These are phyloP conservation scores for Vitis hybrid DNA, from an alignment of 177 flowering plant species.

Conservation along the genomic window DNA sequence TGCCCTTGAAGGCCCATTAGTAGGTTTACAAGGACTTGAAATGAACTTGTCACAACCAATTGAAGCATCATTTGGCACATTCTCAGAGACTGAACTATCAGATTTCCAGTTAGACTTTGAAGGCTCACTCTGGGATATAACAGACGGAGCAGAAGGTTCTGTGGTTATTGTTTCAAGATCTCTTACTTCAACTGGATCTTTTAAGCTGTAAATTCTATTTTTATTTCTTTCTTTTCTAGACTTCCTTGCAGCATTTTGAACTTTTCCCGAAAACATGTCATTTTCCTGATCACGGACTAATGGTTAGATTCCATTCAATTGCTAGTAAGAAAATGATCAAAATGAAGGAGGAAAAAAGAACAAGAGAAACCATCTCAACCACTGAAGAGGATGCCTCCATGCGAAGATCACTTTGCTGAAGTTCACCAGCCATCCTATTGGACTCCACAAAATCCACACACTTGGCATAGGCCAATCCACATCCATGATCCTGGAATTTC, in stretches of 20 bases:
- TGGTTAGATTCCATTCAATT: slow-evolving; percentile 27
- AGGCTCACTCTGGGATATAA: slow-evolving; percentile 24
- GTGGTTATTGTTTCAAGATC: slow-evolving; percentile 19
- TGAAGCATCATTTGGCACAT: slow-evolving; percentile 14
- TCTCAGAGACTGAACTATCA: slow-evolving; percentile 28
- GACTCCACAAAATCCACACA: slow-evolving; percentile 24
- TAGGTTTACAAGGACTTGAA: slow-evolving; percentile 19
- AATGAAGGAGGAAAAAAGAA: slow-evolving; percentile 11
- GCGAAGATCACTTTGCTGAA: slow-evolving; percentile 24
- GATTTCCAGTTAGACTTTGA: slow-evolving; percentile 9
- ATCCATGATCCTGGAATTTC: slow-evolving; percentile 49
- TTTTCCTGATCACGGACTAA: slow-evolving; percentile 47
- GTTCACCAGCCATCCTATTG: slow-evolving; percentile 15
- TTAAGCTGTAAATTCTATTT: slow-evolving; percentile 27
- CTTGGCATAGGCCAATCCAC: slow-evolving; percentile 15
- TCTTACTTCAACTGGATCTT: slow-evolving; percentile 20
- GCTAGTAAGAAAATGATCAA: slow-evolving; percentile 13
- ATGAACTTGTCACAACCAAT: slow-evolving; percentile 10
- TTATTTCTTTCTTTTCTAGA: slow-evolving; percentile 44
- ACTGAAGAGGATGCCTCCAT: slow-evolving; percentile 19
- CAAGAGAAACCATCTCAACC: slow-evolving; percentile 36
- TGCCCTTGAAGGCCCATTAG: slow-evolving; percentile 16
- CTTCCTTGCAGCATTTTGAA: slow-evolving; percentile 43
- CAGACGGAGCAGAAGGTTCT: slow-evolving; percentile 27
- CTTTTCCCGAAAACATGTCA: slow-evolving; percentile 37